These are phyloP conservation scores for Wakefieldia striispora DNA, from an alignment of 768 basidiomycete genomes.

Conservation along the genomic window DNA sequence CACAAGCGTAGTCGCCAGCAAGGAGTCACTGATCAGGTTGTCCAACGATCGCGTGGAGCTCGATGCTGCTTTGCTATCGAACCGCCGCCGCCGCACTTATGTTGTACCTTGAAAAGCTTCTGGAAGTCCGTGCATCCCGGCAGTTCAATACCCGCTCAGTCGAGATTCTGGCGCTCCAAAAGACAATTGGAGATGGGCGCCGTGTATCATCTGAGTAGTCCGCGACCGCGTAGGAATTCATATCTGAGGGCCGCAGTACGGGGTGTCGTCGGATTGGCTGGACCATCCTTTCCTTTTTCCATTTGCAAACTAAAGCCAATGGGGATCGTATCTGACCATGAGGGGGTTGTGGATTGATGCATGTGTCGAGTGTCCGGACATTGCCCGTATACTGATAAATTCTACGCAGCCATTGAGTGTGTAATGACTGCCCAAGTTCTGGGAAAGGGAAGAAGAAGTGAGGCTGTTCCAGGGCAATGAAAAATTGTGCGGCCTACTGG, in stretches of 20 bases:
- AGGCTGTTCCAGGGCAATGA: constrained; percentile 28
- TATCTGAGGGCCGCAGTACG: constrained; percentile 4
- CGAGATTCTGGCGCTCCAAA: constrained; percentile 28
- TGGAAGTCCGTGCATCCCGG: constrained; percentile 26
- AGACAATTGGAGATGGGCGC: constrained; percentile 8
- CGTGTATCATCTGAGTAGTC: constrained; percentile 16
- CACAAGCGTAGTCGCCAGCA: constrained; percentile 15
- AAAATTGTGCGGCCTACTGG: constrained; percentile 11
- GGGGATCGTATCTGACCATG: constrained; percentile 7
- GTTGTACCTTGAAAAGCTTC: constrained; percentile 20
- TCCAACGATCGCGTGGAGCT: constrained; percentile 17
- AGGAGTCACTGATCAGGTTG: constrained; percentile 4
- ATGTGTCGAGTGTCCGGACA: constrained; percentile 18
- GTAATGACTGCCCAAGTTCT: constrained; percentile 6
- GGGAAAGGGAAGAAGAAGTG: background rate
- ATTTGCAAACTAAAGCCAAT: background rate
- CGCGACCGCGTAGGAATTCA: constrained; percentile 8
- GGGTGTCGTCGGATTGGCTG: constrained; percentile 6
- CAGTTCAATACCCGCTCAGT: constrained; percentile 34
- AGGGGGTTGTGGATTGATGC: constrained; percentile 12
- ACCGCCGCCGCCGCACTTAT: constrained; percentile 16
- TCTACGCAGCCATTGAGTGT: constrained; percentile 7
- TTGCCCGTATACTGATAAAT: constrained; percentile 6
- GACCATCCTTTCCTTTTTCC: background rate
- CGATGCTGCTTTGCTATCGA: constrained; percentile 16